A percentile compares a stretch with the other conserved stretches of the same genome.
Conservation (phyloP, 2,329 filamentous ascomycete genomes). For the Talaromyces sp. region DNA sequence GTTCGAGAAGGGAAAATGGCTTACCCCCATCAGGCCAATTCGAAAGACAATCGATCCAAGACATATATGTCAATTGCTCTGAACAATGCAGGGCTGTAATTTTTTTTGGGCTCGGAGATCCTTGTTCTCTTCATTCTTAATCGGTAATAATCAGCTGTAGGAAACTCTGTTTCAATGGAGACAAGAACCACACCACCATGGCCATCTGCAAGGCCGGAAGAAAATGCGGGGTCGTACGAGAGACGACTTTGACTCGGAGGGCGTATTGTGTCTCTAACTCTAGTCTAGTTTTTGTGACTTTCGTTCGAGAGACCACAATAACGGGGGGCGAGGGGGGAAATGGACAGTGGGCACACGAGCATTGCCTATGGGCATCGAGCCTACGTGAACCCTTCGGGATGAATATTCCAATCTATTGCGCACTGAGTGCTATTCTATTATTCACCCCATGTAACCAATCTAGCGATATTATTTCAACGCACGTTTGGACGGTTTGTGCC, state of each 20-base stretch:
- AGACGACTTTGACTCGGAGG: background rate
- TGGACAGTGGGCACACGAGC: background rate
- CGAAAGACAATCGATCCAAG: background rate
- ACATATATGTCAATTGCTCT: background rate
- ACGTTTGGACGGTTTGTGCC: background rate
- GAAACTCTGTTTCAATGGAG: background rate
- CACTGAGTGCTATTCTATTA: background rate
- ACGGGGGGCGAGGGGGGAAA: background rate
- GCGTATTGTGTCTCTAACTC: background rate
- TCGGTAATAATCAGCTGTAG: background rate
- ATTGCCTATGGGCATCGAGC: background rate
- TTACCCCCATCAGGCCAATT: background rate
- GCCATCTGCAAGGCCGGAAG: background rate
- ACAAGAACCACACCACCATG: background rate
- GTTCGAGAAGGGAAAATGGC: background rate
- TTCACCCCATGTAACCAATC: background rate
- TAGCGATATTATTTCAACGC: background rate
- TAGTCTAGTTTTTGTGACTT: background rate
- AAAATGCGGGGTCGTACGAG: conserved; percentile 2
- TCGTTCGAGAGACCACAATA: background rate
- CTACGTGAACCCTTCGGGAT: background rate
- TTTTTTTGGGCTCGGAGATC: background rate
- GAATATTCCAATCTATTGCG: background rate
- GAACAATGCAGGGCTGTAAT: background rate
- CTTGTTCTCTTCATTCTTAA: background rate